Conservation (phyloP, 2,329 filamentous ascomycete genomes). For the Trichophaea hybrida region DNA sequence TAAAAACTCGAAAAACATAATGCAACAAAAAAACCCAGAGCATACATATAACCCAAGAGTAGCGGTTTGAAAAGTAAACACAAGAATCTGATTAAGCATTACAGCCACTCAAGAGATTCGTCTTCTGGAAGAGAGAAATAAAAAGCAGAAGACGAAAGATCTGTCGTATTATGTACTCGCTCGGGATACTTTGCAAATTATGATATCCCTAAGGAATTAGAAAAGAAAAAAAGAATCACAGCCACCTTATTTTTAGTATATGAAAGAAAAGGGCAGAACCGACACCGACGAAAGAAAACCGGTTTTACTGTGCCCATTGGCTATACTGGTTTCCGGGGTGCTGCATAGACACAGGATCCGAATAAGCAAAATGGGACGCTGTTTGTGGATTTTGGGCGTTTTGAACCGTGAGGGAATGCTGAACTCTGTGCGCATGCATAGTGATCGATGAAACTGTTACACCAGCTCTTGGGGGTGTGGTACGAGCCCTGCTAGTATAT, state of each 20-base stretch:
- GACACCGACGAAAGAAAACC: not conserved
- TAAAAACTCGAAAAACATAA: not conserved
- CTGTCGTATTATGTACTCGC: not conserved
- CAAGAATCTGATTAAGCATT: not conserved
- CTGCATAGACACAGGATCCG: not conserved
- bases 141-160: not conserved
- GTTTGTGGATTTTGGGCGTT: not conserved
- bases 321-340: not conserved
- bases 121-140: not conserved
- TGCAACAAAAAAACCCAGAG: constrained; percentile 12
- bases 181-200: not conserved
- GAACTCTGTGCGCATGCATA: not conserved
- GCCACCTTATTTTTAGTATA: not conserved
- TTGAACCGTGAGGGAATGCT: not conserved
- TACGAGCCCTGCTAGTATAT: not conserved
- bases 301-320: not conserved
- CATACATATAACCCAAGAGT: constrained; percentile 2
- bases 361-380: too few relatives aligned
- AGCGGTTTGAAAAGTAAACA: constrained; percentile 4
- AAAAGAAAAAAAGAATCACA: not conserved
- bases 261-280: not conserved
- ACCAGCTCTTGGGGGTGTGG: not conserved
- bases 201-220: not conserved
- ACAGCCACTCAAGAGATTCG: not conserved
- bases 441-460: not conserved